Evolutionary conservation across 2,329 filamentous ascomycete genomes (phyloP), one percentile per base, ranked within the genome.

Genomic region (Dactylellina sp.): DNA sequence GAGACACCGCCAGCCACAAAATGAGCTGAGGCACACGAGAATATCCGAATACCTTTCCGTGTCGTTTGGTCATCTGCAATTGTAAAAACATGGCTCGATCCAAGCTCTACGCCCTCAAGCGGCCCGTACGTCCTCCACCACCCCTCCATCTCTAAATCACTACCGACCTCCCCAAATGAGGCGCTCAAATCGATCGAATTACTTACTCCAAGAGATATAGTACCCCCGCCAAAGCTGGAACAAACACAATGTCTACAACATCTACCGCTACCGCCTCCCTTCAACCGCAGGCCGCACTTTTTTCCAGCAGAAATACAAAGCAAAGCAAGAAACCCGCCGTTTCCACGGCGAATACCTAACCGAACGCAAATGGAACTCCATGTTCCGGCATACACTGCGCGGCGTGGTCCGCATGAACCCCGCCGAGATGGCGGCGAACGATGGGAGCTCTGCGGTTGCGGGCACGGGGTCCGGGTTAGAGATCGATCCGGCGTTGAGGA

Each of bases 261-360:
- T 99, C 77, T 83, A 84, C 56, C 86, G 86, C 77, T 79, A 87
- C 35, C 82, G 79, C 46, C 79, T 81, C 1, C 86, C 85, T 16
- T 80, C 78, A 14, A 82, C 83, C 70, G 79, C 78, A 75, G 79
- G 80, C 32, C 82, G 83, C 75, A 97, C 93, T 47, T 96, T 95
- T 83, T 99, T 96, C 86, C 94, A 98, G 85, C 94, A 98, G 83
- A 99, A 99, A 89, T 99, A 94, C 94, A 82, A 83, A 0, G 91
- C 94, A 79, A 99, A 99, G 83, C 88, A 93, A 20, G 81, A 89
- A 76, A 88, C 92, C 44, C 89, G 95, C 77, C 89, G 86, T 76
- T 99, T 98, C 82, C 95, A 99, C 83, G 95, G 94, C 82, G 94
- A 97, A 81, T 92, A 97, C 80, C 89, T 99, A 77, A 89, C 89